Conservation (phyloP, 257 asterid genomes). For the Fraxinus americana region DNA sequence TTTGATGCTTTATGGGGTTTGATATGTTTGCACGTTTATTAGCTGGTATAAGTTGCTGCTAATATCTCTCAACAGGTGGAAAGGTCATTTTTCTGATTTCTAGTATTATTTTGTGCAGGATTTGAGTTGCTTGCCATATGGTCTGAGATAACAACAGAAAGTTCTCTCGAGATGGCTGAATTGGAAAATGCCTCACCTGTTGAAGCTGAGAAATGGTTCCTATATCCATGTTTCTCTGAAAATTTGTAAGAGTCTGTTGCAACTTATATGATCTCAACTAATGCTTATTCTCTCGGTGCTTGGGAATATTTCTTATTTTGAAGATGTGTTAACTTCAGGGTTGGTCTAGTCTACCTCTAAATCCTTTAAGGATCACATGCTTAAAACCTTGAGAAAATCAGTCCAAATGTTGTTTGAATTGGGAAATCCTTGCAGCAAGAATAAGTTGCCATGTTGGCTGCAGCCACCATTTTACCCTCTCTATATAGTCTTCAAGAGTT, state of each 20-base stretch:
- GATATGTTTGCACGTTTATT: not conserved
- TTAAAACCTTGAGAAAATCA: constrained; percentile 2
- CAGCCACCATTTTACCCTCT: not conserved
- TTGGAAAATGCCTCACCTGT: constrained; percentile 76
- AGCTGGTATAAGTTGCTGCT: not conserved
- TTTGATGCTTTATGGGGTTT: constrained; percentile 8
- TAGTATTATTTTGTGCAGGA: constrained; percentile 50
- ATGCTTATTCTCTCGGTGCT: not conserved
- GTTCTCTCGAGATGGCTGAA: constrained; percentile 92
- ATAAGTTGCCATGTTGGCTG: not conserved
- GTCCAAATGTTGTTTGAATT: constrained; percentile 10
- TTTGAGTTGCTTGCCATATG: constrained; percentile 67
- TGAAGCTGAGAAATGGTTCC: constrained; percentile 90
- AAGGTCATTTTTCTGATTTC: not conserved
- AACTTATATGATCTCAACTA: not conserved
- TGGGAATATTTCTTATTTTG: constrained; percentile 13
- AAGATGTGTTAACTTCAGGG: constrained; percentile 19
- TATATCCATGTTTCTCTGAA: constrained; percentile 63
- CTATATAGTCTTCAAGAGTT: not conserved
- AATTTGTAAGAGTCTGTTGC: constrained; percentile 60
- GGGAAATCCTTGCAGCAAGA: not conserved
- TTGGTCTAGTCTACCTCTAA: constrained; percentile 18
- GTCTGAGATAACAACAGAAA: constrained; percentile 70
- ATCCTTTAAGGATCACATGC: too few species aligned
- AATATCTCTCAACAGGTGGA: constrained; percentile 9